Base-by-base conservation (phyloP, 345 rosid genomes). In the Hirschfeldia incana region DNA sequence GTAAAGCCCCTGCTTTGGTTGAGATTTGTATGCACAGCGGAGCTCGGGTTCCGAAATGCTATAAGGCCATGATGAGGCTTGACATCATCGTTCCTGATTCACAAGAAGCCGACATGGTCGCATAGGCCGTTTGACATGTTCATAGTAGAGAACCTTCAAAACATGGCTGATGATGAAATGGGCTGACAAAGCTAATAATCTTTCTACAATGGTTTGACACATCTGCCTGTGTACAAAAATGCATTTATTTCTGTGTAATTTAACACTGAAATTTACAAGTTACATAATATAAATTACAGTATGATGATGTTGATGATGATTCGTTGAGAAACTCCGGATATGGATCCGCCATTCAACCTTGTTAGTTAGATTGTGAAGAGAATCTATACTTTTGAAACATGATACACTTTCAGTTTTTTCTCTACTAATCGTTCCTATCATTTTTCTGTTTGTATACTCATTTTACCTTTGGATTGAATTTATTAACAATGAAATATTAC, bases 61-160 rank as follows among this genome's bases (percentile, higher is more conserved):
- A 91, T 78, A 92, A 84, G 76, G 88, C 97, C 1, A 89, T 89
- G 98, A 94, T 94, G 97, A 92, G 98, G 87, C 95, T 92, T 46
- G 98, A 94, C 82, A 87, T 94, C 67, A 84, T 92, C 32, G 80
- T 94, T 51, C 98, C 97, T 2, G 97, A 91, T 57, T 85, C 74
- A 29, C 88, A 87, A 8, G 97, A 94, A 84, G 89, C 84, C 11
- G 70, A 77, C 57, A 78, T 86, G 73, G 97, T 92, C 65, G 95
- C 92, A 6, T 90, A 82, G 74, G 70, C 51, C 70, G 27, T 36
- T 73, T 6, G 73, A 44, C 27, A 60, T 72, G 65, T 70, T 67
- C 60, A 68, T 68, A 34, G 55, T 33, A 57, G 65, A 32, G 28
- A 60, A 62, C 37, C 55, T 21, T 60, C 65, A 36, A 37, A 66